A percentile compares a stretch with the other conserved stretches of the same genome.
Evolutionary conservation across 2,329 filamentous ascomycete genomes (phyloP).

Genomic region (Falciphora oryzae): DNA sequence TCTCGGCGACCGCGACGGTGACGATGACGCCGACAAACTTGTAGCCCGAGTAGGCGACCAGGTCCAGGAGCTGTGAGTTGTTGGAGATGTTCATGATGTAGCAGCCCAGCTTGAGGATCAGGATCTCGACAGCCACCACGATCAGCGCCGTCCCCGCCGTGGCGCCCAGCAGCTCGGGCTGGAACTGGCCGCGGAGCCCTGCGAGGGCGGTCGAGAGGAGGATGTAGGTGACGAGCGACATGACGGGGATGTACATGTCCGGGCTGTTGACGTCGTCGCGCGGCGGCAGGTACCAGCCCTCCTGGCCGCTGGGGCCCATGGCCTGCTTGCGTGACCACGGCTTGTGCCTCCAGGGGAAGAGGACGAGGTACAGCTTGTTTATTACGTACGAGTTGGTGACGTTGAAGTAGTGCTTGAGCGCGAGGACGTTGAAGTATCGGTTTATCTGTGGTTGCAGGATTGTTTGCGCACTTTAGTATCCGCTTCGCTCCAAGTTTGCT

Average conservation of each 20-base stretch:
- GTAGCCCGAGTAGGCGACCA: constrained; percentile 95
- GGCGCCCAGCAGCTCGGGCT: constrained; percentile 86
- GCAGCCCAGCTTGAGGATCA: constrained; percentile 85
- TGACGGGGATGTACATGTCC: constrained; percentile 99
- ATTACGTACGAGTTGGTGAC: constrained; percentile 96
- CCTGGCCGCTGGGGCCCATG: constrained; percentile 61
- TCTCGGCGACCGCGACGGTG: constrained; percentile 74
- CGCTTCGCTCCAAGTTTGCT: not conserved
- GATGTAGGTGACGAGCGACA: constrained; percentile 97
- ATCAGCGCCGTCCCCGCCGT: constrained; percentile 80
- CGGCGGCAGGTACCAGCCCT: constrained; percentile 79
- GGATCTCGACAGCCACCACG: constrained; percentile 80
- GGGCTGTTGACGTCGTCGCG: constrained; percentile 95
- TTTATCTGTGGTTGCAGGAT: constrained; percentile 36
- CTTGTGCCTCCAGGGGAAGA: constrained; percentile 97
- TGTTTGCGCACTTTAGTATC: not conserved
- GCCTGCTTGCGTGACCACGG: constrained; percentile 92
- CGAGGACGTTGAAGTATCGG: constrained; percentile 78
- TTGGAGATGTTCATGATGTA: constrained; percentile 93
- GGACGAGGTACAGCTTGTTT: constrained; percentile 85
- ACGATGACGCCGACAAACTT: constrained; percentile 97
- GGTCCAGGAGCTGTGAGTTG: constrained; percentile 84
- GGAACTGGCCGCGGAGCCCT: constrained; percentile 83
- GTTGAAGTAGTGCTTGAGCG: constrained; percentile 98
- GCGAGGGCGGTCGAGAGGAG: constrained; percentile 87